Evolutionary conservation across 2,329 filamentous ascomycete genomes (phyloP).

Genomic region (Claviceps sp.): DNA sequence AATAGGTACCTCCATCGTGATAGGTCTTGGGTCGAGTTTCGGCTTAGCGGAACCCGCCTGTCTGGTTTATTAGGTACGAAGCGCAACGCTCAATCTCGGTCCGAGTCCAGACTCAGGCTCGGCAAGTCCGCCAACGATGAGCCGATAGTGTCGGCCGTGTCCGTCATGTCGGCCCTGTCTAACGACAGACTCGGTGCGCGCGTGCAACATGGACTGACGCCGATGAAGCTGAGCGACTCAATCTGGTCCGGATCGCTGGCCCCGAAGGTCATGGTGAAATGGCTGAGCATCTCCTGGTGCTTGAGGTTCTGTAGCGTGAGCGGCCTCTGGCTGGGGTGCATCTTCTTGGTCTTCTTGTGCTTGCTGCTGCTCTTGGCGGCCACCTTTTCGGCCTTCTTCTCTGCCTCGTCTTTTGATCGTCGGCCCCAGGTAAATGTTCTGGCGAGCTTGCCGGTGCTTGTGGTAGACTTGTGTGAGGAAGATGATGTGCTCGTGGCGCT

Average conservation of each 20-base stretch:
- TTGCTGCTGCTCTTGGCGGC: constrained; percentile 6
- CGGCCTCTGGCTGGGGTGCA: constrained; percentile 31
- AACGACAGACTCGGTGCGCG: constrained; percentile 23
- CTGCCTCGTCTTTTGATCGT: constrained; percentile 7
- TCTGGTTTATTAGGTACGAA: background rate
- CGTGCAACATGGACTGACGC: constrained; percentile 32
- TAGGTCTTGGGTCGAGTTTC: background rate
- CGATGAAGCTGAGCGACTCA: constrained; percentile 19
- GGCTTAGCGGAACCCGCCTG: background rate
- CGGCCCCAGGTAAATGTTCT: constrained; percentile 19
- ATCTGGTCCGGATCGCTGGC: constrained; percentile 20
- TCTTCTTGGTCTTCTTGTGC: constrained; percentile 14
- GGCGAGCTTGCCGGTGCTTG: constrained; percentile 16
- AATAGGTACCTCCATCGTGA: background rate
- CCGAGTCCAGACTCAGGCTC: constrained; percentile 7
- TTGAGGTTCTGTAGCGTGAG: constrained; percentile 31
- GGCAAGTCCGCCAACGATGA: constrained; percentile 5
- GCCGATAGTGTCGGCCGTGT: constrained; percentile 8
- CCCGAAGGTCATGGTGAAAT: constrained; percentile 34
- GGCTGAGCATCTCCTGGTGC: constrained; percentile 32
- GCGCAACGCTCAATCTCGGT: constrained; percentile 5
- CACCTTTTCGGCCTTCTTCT: constrained; percentile 6
- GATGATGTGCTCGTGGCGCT: constrained; percentile 15
- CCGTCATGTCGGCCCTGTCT: constrained; percentile 12
- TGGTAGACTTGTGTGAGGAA: constrained; percentile 16